Evolutionary conservation across 768 basidiomycete genomes (phyloP), one percentile per base, ranked within the genome.

Genomic region (Clitopilus passeckerianus): DNA sequence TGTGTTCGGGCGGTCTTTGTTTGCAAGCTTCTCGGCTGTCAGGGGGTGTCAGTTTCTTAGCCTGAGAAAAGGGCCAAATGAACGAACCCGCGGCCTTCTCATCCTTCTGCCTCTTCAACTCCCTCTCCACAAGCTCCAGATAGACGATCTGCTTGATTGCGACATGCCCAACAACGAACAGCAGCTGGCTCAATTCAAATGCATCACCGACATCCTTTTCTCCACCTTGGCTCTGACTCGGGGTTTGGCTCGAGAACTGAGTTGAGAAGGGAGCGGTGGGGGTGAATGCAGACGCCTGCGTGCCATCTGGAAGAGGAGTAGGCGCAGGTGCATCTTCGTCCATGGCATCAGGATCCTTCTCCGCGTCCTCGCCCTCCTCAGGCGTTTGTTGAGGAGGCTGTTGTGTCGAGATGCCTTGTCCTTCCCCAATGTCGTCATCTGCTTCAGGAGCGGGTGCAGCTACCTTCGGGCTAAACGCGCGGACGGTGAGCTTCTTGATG

Each of bases 61-160:
- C 24, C 34, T 44, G 7, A 53, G 50, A 2, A 30, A 52, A 58
- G 18, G 43, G 54, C 27, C 41, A 5, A 12, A 9, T 16, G 1
- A 33, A 71, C 85, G 35, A 64, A 92, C 95, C 89, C 59, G 86
- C 78, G 20, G 87, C 86, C 62, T 85, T 88, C 68, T 91, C 92
- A 61, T 97, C 95, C 75, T 97, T 98, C 72, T 96, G 89, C 10
- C 95, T 78, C 75, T 99, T 99, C 86, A 93, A 91, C 68, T 99
- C 96, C 34, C 95, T 77, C 71, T 99, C 97, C 20, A 98, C 89
- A 54, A 97, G 79, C 70, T 99, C 97, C 18, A 99, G 83, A 67
- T 92, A 97, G 15, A 96, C 95, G 59, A 98, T 93, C 54, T 99
- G 96, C 72, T 98, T 98, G 74, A 98, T 93, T 10, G 96, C 94